Evolutionary conservation across 2,329 filamentous ascomycete genomes (phyloP).

Genomic region (Beauveria medogensis): DNA sequence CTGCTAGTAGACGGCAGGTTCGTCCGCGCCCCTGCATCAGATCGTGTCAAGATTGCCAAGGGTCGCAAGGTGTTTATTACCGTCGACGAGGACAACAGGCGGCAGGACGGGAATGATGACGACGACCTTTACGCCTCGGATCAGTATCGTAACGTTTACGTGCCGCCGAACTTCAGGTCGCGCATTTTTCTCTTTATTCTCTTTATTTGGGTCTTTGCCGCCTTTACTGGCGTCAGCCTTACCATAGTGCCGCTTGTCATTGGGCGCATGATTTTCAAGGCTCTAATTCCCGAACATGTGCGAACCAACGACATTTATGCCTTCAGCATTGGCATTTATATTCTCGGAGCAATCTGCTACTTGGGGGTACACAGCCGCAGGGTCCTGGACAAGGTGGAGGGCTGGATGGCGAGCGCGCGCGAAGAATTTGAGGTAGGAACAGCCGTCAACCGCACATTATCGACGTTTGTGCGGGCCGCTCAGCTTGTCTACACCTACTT

Average conservation of each 20-base stretch:
- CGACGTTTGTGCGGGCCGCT: conserved; percentile 23
- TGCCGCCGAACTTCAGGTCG: conserved; percentile 76
- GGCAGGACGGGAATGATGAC: conserved; percentile 47
- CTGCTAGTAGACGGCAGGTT: conserved; percentile 68
- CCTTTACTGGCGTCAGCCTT: conserved; percentile 72
- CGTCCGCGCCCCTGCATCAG: conserved; percentile 86
- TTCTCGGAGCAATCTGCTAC: conserved; percentile 63
- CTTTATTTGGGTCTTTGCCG: conserved; percentile 89
- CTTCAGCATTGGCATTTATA: conserved; percentile 82
- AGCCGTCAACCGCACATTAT: conserved; percentile 19
- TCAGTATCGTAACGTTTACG: conserved; percentile 64
- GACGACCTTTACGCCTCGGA: conserved; percentile 45
- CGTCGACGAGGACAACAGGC: conserved; percentile 57
- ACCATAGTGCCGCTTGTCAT: conserved; percentile 83
- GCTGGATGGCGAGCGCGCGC: conserved; percentile 20
- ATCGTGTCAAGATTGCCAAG: conserved; percentile 90
- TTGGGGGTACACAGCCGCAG: conserved; percentile 42
- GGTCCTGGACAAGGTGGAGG: conserved; percentile 26
- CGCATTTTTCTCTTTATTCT: conserved; percentile 81
- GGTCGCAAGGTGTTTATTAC: conserved; percentile 72
- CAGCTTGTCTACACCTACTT: conserved; percentile 66
- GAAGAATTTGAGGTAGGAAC: conserved; percentile 17
- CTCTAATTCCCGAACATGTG: conserved; percentile 61
- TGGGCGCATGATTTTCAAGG: conserved; percentile 69
- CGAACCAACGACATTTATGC: conserved; percentile 93